Evolutionary conservation across 176 grass and related monocot species (phyloP).

Genomic region (Bromus sterilis): DNA sequence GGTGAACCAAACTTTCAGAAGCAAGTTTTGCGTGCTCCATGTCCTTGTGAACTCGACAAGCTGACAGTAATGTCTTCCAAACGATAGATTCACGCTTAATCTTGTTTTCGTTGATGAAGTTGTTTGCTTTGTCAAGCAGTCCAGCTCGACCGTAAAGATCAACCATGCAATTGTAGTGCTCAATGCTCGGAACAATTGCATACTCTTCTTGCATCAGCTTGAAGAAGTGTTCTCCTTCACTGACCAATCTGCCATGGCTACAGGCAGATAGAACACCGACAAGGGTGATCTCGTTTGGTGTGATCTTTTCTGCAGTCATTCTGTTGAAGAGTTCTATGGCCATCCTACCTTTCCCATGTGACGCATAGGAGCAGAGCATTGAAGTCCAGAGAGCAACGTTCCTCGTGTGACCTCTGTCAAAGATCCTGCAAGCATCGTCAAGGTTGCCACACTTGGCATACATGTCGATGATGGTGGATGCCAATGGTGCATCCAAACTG

Average conservation of each 20-base stretch:
- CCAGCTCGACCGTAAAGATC: slow-evolving; percentile 64
- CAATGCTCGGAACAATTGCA: slow-evolving; percentile 42
- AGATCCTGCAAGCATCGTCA: slow-evolving; percentile 33
- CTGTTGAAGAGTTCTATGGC: slow-evolving; percentile 34
- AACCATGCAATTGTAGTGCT: slow-evolving; percentile 68
- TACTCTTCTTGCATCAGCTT: slow-evolving; percentile 40
- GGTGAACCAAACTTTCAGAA: slow-evolving; percentile 44
- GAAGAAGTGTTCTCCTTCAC: slow-evolving; percentile 39
- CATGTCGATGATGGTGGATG: slow-evolving; percentile 42
- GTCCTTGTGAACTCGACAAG: slow-evolving; percentile 56
- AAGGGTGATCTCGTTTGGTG: slow-evolving; percentile 46
- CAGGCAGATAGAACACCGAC: slow-evolving; percentile 46
- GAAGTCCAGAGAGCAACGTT: slow-evolving; percentile 50
- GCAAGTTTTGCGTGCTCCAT: slow-evolving; percentile 38
- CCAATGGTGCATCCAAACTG: slow-evolving; percentile 24
- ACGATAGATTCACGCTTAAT: slow-evolving; percentile 41
- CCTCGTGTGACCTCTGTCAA: not conserved
- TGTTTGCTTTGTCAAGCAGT: slow-evolving; percentile 33
- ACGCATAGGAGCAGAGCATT: slow-evolving; percentile 52
- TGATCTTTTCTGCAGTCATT: slow-evolving; percentile 40
- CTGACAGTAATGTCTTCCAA: slow-evolving; percentile 56
- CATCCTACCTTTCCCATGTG: slow-evolving; percentile 27
- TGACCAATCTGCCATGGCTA: slow-evolving; percentile 39
- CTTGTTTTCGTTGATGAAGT: slow-evolving; percentile 47
- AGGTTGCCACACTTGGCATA: slow-evolving; percentile 50